These are phyloP conservation scores for Aspergillus egyptiacus DNA, from an alignment of 495 filamentous ascomycete species.

Conservation along the genomic window DNA sequence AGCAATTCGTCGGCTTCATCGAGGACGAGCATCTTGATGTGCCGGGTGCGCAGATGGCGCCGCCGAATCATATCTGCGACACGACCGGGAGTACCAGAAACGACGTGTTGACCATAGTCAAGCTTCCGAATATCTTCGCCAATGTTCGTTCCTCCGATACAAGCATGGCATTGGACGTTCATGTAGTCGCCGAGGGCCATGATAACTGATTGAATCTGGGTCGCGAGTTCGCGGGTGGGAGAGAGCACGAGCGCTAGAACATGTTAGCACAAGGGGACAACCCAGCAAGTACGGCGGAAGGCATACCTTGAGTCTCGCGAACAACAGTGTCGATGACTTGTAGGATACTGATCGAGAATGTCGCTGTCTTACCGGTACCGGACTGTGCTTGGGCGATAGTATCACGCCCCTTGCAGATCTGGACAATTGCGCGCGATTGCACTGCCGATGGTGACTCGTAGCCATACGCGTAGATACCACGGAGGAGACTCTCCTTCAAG, in stretches of 20 bases:
- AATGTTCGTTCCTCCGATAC: constrained; percentile 96
- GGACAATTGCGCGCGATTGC: constrained; percentile 94
- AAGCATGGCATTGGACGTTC: constrained; percentile 98
- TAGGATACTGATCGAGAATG: constrained; percentile 95
- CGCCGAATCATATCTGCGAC: constrained; percentile 99
- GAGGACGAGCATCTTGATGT: constrained; percentile 99
- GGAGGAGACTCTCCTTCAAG: constrained; percentile 91
- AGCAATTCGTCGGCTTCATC: constrained; percentile 94
- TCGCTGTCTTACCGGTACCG: constrained; percentile 98
- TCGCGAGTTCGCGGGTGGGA: constrained; percentile 93
- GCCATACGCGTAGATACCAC: constrained; percentile 97
- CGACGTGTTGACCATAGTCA: constrained; percentile 93
- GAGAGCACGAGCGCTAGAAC: constrained; percentile 83
- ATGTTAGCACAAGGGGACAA: constrained; percentile 12
- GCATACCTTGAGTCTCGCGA: constrained; percentile 71
- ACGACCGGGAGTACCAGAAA: constrained; percentile 90
- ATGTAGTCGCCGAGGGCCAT: constrained; percentile 98
- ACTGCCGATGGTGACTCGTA: constrained; percentile 97
- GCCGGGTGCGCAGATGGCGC: constrained; percentile 82
- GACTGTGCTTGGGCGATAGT: constrained; percentile 99
- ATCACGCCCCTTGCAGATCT: constrained; percentile 97
- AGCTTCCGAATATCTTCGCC: constrained; percentile 96
- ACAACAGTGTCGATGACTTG: constrained; percentile 85
- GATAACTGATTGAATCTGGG: constrained; percentile 96
- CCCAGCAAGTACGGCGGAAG: not conserved